Conservation (phyloP, 1,284 basidiomycete genomes). For the Retiboletus flavoniger region DNA sequence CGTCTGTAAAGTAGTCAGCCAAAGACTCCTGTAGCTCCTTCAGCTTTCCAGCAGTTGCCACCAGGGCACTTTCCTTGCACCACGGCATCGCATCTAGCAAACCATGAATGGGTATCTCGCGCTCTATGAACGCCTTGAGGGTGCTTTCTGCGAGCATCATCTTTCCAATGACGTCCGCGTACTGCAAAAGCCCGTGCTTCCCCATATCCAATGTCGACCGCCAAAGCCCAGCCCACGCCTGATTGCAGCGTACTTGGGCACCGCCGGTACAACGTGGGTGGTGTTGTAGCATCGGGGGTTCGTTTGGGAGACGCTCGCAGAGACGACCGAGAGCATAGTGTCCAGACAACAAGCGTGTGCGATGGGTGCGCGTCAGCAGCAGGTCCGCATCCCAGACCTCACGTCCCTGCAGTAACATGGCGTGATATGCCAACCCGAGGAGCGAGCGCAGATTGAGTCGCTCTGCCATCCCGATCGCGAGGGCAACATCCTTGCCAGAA, state of each 20-base stretch:
- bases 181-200: slow-evolving; percentile 36
- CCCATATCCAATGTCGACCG: slow-evolving; percentile 39
- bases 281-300: slow-evolving; percentile 40
- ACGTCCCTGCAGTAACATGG: slow-evolving; percentile 44
- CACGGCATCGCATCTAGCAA: slow-evolving; percentile 42
- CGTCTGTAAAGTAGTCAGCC: slow-evolving; percentile 40
- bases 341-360: slow-evolving; percentile 43
- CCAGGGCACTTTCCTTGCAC: slow-evolving; percentile 36
- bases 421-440: slow-evolving; percentile 44
- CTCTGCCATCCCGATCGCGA: slow-evolving; percentile 43
- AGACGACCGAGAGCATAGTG: slow-evolving; percentile 44
- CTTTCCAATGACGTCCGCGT: slow-evolving; percentile 42
- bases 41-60: slow-evolving; percentile 36
- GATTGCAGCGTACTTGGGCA: slow-evolving; percentile 41
- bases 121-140: slow-evolving; percentile 42
- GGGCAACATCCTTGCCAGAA: slow-evolving; percentile 44
- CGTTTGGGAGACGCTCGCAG: slow-evolving; percentile 40
- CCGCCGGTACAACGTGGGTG: slow-evolving; percentile 39
- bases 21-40: slow-evolving; percentile 40
- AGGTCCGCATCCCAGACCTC: slow-evolving; percentile 42
- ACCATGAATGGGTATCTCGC: slow-evolving; percentile 40
- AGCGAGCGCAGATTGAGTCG: slow-evolving; percentile 42
- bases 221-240: slow-evolving; percentile 44
- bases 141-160: slow-evolving; percentile 42
- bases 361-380: slow-evolving; percentile 39